Conservation (phyloP, 179 eudicot genomes). For the Gypsophila paniculata region DNA sequence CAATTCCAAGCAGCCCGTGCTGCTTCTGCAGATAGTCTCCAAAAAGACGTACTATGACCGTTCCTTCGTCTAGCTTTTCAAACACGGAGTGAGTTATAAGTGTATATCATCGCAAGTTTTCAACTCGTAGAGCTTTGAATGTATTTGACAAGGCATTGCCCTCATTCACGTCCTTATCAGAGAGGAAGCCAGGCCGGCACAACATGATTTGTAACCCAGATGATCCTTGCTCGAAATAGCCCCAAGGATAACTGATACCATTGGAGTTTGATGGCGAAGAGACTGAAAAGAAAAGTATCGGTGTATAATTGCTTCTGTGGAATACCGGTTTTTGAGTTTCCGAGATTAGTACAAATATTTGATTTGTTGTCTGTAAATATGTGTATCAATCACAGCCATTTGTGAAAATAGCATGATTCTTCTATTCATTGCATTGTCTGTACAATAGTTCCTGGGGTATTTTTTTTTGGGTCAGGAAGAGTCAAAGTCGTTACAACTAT, state of each 20-base stretch:
- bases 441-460: no score
- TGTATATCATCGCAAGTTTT: not conserved
- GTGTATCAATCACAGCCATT: not conserved
- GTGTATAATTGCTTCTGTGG: slow-evolving; percentile 5
- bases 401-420: slow-evolving; percentile 8
- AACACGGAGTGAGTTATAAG: not conserved
- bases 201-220: not conserved
- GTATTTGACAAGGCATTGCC: slow-evolving; percentile 13
- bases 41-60: slow-evolving; percentile 32
- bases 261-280: not conserved
- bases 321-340: not conserved
- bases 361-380: slow-evolving; percentile 10
- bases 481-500: no score
- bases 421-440: not conserved
- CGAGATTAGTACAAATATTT: slow-evolving; percentile 14
- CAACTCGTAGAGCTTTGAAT: slow-evolving; percentile 16
- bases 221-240: not conserved
- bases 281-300: not conserved
- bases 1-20: slow-evolving; percentile 63
- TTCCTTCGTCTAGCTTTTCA: not conserved
- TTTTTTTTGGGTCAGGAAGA: no score
- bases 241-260: not conserved
- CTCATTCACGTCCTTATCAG: slow-evolving; percentile 5
- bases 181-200: not conserved
- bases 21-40: slow-evolving; percentile 35